These are phyloP conservation scores for Colletotrichum cuscutae DNA, from an alignment of 2,329 filamentous ascomycete species.

Conservation along the genomic window DNA sequence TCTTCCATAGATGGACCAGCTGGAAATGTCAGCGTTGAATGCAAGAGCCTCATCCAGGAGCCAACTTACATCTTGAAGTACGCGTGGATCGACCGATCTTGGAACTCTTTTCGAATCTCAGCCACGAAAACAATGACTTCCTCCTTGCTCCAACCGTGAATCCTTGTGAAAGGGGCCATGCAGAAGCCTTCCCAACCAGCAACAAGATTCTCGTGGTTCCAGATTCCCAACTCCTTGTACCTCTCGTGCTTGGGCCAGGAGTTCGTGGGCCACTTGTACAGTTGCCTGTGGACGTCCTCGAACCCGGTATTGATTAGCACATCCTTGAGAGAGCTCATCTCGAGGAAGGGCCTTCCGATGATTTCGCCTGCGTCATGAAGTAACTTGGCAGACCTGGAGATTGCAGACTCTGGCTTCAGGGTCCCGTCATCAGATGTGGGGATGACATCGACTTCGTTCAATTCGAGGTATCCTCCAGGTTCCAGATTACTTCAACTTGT, in stretches of 20 bases:
- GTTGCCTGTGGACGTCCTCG: slow-evolving; percentile 57
- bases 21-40: neutral
- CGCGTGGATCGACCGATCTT: neutral
- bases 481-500: slow-evolving; percentile 39
- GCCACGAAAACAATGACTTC: neutral
- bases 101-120: neutral
- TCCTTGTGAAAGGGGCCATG: neutral
- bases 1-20: neutral
- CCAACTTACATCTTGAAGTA: neutral
- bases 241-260: slow-evolving; percentile 61
- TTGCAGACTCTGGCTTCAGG: slow-evolving; percentile 36
- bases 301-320: slow-evolving; percentile 63
- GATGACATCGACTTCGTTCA: slow-evolving; percentile 51
- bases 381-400: slow-evolving; percentile 44
- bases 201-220: neutral
- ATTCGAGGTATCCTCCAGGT: slow-evolving; percentile 43
- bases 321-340: slow-evolving; percentile 42
- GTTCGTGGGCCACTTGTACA: slow-evolving; percentile 62
- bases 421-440: slow-evolving; percentile 54
- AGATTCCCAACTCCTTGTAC: slow-evolving; percentile 57
- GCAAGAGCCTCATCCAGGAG: neutral
- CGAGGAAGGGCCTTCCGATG: slow-evolving; percentile 43
- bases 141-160: neutral
- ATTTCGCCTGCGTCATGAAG: slow-evolving; percentile 43
- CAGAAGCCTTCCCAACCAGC: neutral